Conservation (phyloP, 164 flowering plant genomes). For the Magnolia sinica region DNA sequence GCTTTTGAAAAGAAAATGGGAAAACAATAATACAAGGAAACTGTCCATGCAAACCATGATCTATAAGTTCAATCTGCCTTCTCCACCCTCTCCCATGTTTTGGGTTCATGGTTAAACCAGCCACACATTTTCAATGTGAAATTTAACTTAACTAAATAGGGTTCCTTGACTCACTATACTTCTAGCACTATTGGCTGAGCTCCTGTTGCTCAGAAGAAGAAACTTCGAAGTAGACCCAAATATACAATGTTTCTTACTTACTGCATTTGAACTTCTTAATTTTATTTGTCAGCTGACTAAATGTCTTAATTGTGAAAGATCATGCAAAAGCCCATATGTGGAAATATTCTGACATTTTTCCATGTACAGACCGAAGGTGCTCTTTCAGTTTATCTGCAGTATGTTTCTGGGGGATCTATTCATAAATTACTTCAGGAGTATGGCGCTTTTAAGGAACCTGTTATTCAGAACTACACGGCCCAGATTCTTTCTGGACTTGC, state of each 20-base stretch:
- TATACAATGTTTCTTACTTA: not conserved
- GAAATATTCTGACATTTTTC: not conserved
- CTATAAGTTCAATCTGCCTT: not conserved
- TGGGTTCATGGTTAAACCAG: not conserved
- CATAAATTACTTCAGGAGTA: constrained; percentile 74
- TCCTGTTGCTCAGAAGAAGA: not conserved
- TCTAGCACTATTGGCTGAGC: not conserved
- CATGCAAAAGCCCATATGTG: not conserved
- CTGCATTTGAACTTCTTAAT: not conserved
- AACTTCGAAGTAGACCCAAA: not conserved
- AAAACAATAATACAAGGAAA: not conserved
- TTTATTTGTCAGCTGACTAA: not conserved
- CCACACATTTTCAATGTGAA: not conserved
- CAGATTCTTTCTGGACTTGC: constrained; percentile 77
- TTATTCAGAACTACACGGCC: constrained; percentile 60
- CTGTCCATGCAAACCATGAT: not conserved
- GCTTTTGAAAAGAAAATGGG: not conserved
- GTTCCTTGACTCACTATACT: not conserved
- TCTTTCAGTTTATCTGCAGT: constrained; percentile 66
- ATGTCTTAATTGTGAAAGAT: not conserved
- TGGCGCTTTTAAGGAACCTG: constrained; percentile 60
- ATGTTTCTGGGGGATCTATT: constrained; percentile 80
- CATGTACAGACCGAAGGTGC: constrained; percentile 50
- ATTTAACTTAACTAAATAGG: not conserved
- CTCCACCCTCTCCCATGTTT: not conserved